A percentile compares a stretch with the other conserved stretches of the same genome.
Conservation (phyloP, 768 basidiomycete genomes). For the Panaeolus cyanescens region DNA sequence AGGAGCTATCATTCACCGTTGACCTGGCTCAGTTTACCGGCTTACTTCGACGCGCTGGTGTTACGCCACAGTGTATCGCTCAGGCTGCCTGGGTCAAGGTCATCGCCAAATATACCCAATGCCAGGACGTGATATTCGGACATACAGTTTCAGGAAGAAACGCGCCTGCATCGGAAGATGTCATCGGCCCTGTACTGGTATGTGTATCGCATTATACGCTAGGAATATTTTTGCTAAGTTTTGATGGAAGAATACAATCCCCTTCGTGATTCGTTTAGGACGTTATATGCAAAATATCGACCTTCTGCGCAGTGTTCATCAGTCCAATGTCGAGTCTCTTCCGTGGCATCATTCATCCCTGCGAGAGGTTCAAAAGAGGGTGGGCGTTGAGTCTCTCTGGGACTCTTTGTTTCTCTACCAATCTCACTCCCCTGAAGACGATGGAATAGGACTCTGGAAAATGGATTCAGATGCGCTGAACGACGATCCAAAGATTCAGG, state of each 20-base stretch:
- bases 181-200: slow-evolving; percentile 49
- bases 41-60: slow-evolving; percentile 19
- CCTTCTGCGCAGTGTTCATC: slow-evolving; percentile 37
- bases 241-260: slow-evolving; percentile 43
- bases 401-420: slow-evolving; percentile 43
- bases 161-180: slow-evolving; percentile 39
- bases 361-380: slow-evolving; percentile 37
- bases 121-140: slow-evolving; percentile 45
- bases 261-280: slow-evolving; percentile 39
- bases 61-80: slow-evolving; percentile 38
- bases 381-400: slow-evolving; percentile 34
- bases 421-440: slow-evolving; percentile 31
- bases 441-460: slow-evolving; percentile 30
- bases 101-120: slow-evolving; percentile 28
- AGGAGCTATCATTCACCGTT: neutral
- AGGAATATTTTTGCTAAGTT: neutral
- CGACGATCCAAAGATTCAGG: slow-evolving; percentile 27
- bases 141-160: slow-evolving; percentile 47
- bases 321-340: slow-evolving; percentile 36
- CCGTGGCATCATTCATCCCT: slow-evolving; percentile 49
- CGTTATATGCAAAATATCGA: slow-evolving; percentile 27
- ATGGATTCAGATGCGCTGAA: slow-evolving; percentile 15
- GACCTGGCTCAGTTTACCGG: slow-evolving; percentile 10
- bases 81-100: slow-evolving; percentile 29
- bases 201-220: slow-evolving; percentile 14